These are phyloP conservation scores for Chrysoporthe deuterocubensis DNA, from an alignment of 2,329 filamentous ascomycete species.

Conservation along the genomic window DNA sequence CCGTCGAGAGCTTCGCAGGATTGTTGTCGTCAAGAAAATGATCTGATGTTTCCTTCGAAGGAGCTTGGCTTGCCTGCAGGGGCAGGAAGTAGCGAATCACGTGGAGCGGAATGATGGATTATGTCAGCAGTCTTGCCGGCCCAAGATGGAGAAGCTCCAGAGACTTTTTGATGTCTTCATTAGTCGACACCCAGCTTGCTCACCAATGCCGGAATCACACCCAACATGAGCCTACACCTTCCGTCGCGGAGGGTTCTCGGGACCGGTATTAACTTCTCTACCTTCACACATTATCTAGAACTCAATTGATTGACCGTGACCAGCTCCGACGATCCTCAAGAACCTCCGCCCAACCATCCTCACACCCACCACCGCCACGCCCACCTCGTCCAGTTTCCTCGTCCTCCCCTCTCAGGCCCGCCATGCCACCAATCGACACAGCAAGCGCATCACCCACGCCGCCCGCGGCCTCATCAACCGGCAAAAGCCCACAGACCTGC, in stretches of 20 bases:
- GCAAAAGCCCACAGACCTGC: constrained; percentile 34
- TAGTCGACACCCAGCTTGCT: neutral
- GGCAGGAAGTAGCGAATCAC: constrained; percentile 13
- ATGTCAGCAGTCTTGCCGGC: constrained; percentile 18
- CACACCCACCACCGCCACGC: constrained; percentile 19
- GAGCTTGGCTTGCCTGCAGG: constrained; percentile 7
- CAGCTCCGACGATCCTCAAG: constrained; percentile 29
- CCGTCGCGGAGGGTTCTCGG: constrained; percentile 64
- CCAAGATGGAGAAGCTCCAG: constrained; percentile 3
- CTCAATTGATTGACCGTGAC: constrained; percentile 13
- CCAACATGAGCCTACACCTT: constrained; percentile 67
- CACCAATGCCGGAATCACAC: constrained; percentile 32
- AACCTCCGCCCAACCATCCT: constrained; percentile 29
- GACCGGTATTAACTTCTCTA: constrained; percentile 53
- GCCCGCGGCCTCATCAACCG: constrained; percentile 39
- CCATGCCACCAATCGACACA: constrained; percentile 31
- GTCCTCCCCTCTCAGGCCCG: constrained; percentile 14
- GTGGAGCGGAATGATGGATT: constrained; percentile 4
- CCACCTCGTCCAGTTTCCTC: constrained; percentile 9
- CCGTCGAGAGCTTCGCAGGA: constrained; percentile 5
- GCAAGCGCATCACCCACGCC: constrained; percentile 23
- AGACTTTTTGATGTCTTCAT: constrained; percentile 15
- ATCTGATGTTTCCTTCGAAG: constrained; percentile 25
- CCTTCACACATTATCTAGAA: constrained; percentile 30
- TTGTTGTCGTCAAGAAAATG: constrained; percentile 19